phyloP scores from a whole-genome alignment of 1,284 basidiomycete species.

The Sphagnurus paluster region DNA sequence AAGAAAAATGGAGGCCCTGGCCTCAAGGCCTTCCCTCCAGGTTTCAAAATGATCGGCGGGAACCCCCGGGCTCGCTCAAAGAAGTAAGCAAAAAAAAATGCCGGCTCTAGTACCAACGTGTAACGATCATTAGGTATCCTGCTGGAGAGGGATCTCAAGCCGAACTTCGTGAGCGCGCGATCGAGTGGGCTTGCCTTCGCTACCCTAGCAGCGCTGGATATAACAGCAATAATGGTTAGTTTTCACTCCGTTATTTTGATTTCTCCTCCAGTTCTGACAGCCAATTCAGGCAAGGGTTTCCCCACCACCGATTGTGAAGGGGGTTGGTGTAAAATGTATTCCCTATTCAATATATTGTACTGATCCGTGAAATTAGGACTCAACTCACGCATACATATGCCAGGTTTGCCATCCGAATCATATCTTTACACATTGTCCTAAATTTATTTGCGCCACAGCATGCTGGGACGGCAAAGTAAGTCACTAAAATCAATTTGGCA shows the following conservation, averaged over 20 bases:
- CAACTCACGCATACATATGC: constrained; percentile 40
- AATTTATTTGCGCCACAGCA: constrained; percentile 17
- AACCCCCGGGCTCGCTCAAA: constrained; percentile 36
- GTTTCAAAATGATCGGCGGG: constrained; percentile 46
- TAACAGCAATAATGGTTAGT: constrained; percentile 21
- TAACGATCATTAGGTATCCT: constrained; percentile 23
- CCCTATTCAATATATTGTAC: not conserved
- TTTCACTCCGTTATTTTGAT: not conserved
- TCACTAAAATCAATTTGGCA: constrained; percentile 22
- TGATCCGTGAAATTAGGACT: constrained; percentile 24
- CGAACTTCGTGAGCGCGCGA: constrained; percentile 41
- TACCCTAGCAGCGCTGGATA: constrained; percentile 30
- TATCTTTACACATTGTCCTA: not conserved
- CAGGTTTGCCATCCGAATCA: constrained; percentile 24
- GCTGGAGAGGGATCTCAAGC: constrained; percentile 31
- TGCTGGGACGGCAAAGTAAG: constrained; percentile 50
- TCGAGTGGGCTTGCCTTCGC: constrained; percentile 42
- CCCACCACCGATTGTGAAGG: constrained; percentile 45
- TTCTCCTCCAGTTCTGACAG: not conserved
- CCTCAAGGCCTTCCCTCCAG: constrained; percentile 44
- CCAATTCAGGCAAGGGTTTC: constrained; percentile 27
- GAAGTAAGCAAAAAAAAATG: constrained; percentile 26
- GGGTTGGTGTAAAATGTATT: constrained; percentile 7
- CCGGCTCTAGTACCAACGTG: too few species aligned
- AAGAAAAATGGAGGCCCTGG: constrained; percentile 35